These are phyloP conservation scores for Plantago major DNA, from an alignment of 257 asterid species.

Conservation along the genomic window DNA sequence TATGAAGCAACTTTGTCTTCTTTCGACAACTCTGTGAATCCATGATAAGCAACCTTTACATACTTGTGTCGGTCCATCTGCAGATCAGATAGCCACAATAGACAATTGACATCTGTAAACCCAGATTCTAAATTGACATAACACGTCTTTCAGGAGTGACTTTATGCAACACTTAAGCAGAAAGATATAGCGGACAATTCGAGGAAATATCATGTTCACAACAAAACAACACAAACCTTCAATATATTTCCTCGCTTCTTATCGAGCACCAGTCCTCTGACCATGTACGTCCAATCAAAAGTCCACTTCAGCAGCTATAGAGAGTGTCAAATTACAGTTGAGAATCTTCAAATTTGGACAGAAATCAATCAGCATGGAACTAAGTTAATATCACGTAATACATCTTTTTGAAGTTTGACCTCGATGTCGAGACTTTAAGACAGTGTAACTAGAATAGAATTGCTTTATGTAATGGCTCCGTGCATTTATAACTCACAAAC, in stretches of 20 bases:
- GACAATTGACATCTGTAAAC: no score
- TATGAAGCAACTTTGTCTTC: conserved; percentile 90
- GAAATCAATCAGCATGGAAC: background rate
- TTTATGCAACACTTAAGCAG: background rate
- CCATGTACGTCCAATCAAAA: conserved; percentile 95
- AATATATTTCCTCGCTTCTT: conserved; percentile 88
- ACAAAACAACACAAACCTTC: conserved; percentile 60
- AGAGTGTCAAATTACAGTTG: conserved; percentile 20
- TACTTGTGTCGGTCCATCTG: conserved; percentile 98
- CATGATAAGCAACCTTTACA: conserved; percentile 98
- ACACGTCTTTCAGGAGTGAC: background rate
- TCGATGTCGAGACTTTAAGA: background rate
- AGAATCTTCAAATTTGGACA: background rate
- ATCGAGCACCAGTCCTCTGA: conserved; percentile 95
- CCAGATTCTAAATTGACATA: background rate
- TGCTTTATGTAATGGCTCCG: conserved; percentile 7
- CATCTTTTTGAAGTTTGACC: background rate
- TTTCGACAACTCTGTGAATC: conserved; percentile 80
- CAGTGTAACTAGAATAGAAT: conserved; percentile 2
- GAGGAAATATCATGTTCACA: conserved; percentile 7
- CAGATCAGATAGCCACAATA: conserved; percentile 16
- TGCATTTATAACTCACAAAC: background rate
- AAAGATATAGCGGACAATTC: background rate
- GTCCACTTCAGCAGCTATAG: conserved; percentile 77
- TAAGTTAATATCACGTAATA: background rate